Base-by-base conservation (phyloP, 805 yeast genomes). In the Lipomyces anomalus region DNA sequence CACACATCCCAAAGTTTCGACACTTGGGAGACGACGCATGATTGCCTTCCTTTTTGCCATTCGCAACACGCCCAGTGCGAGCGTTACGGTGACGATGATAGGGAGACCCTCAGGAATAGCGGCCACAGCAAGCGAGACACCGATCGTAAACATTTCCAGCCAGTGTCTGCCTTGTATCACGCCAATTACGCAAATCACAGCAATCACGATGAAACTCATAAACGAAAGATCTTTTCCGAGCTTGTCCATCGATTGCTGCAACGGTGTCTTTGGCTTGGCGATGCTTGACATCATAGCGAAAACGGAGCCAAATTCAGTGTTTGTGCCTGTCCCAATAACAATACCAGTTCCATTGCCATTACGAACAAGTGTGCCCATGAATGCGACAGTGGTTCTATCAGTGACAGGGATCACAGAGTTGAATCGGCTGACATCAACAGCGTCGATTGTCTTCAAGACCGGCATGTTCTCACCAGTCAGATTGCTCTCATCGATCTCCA, bases 41-140 rank as follows among this genome's bases (percentile, higher is more conserved):
- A 92, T 92, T 2, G 97, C 98, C 59, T 83, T 84, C 57, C 88
- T 82, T 43, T 78, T 79, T 4, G 98, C 97, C 98, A 92, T 92
- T 68, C 97, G 75, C 56, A 92, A 71, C 36, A 92, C 98, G 40
- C 98, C 98, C 20, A 92, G 71, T 0, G 98, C 99, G 52, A 92
- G 71, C 0, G 98, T 92, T 6, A 92, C 98, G 4, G 99, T 90
- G 34, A 92, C 98, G 63, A 92, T 92, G 59, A 92, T 92, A 0
- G 99, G 98, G 56, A 92, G 75, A 44, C 99, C 99, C 67, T 92
- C 99, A 4, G 99, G 99, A 57, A 92, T 92, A 3, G 98, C 98
- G 41, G 99, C 99, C 17, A 92, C 99, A 2, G 98, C 99, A 52
- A 92, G 72, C 1, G 97, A 88, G 6, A 92, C 99, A 1, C 96